phyloP scores from a whole-genome alignment of 129 eudicot species.

The Chrysanthemum lavandulifolium region DNA sequence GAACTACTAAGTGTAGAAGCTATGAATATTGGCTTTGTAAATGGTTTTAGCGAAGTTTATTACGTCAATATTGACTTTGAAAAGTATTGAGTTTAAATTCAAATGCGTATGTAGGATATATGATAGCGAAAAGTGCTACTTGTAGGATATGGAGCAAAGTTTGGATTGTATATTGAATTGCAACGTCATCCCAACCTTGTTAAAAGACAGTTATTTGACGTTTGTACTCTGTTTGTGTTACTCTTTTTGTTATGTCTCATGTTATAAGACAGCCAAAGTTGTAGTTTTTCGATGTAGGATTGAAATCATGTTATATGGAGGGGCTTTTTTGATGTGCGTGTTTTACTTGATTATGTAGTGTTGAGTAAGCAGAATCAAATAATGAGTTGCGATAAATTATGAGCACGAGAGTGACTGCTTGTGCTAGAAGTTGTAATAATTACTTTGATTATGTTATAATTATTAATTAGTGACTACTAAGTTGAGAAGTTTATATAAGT shows the following conservation, averaged over 20 bases:
- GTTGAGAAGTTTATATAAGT: background rate
- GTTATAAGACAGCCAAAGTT: conserved; percentile 6
- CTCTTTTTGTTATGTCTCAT: background rate
- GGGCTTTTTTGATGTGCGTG: background rate
- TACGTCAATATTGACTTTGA: background rate
- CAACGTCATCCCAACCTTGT: too few species aligned
- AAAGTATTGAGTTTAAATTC: background rate
- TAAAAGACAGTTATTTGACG: background rate
- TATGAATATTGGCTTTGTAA: background rate
- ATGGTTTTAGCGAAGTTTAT: background rate
- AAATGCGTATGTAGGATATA: background rate
- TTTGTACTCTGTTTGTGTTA: background rate
- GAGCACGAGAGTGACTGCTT: background rate
- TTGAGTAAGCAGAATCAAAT: background rate
- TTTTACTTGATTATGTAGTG: background rate
- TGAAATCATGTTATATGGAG: background rate
- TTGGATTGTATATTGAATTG: too few species aligned
- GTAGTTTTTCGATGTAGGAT: background rate
- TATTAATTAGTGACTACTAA: too few species aligned
- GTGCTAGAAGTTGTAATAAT: background rate
- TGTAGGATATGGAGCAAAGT: too few species aligned
- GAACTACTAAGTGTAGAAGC: background rate
- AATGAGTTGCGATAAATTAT: background rate
- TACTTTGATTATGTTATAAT: background rate
- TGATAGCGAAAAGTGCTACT: background rate